Base-by-base conservation (phyloP, 768 basidiomycete species). In the Hemileccinum rubropunctum region DNA sequence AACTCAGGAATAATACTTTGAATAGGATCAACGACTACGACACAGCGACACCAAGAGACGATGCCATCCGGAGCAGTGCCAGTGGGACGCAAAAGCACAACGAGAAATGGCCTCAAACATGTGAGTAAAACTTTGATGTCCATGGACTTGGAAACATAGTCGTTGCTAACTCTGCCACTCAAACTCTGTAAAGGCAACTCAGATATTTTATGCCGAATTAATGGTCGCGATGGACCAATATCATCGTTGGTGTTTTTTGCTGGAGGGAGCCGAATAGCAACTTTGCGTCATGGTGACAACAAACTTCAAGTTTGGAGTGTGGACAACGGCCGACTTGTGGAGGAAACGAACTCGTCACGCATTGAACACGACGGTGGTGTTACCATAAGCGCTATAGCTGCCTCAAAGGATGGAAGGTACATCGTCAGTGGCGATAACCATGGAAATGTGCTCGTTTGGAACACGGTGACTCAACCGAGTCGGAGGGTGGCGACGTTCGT, bases 371-470 rank as follows among this genome's bases (percentile, higher is more conserved):
- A 38, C 18, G 12, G 18, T 20, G 18, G 37, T 18, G 18, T 21
- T 6, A 2, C 18, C 12, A 21, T 46, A n/a, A 21, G 15, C 12
- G 21, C 41, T 1, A 34, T 57, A 20, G 38, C 42, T 15, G 21
- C 42, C 23, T 58, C 54, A 37, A 41, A 38, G 26, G 47, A 49
- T 15, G 57, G 57, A 21, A 47, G n/a, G 33, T 47, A 27, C 42
- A 28, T 58, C 18, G 30, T 58, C 15, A 49, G 43, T 20, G 57
- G 55, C 4, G 47, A 44, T 14, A 27, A 30, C n/a, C 18, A 27
- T 8, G 50, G 57, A 13, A 40, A 44, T 20, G 54, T 52, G 34
- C 32, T 23, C 10, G 17, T 57, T 49, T 58, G 56, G 56, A 15
- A 42, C 30, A 20, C 11, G 14, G 10, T 6, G 0, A 36, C 17